Conservation (phyloP, 2,329 filamentous ascomycete species). For the Berkeleyomyces rouxiae region DNA sequence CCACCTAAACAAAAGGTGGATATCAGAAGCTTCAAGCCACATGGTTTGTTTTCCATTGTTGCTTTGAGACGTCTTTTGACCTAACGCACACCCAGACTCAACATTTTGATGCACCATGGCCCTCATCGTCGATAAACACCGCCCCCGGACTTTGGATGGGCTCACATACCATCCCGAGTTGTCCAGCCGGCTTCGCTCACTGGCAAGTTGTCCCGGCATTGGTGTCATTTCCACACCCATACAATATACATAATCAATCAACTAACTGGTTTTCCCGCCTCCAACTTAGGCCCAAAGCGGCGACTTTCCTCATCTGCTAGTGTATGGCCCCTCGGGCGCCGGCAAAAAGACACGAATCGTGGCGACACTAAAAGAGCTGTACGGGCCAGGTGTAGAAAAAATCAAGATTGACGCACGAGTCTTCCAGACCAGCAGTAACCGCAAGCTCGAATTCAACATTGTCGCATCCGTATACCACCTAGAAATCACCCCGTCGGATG, state of each 20-base stretch:
- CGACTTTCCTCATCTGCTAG: slow-evolving; percentile 92
- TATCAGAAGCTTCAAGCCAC: neutral
- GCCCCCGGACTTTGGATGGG: slow-evolving; percentile 56
- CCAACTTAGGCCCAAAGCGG: slow-evolving; percentile 70
- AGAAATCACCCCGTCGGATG: slow-evolving; percentile 93
- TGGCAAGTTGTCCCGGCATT: slow-evolving; percentile 39
- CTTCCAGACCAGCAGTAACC: slow-evolving; percentile 88
- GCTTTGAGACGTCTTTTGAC: neutral
- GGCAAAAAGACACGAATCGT: slow-evolving; percentile 97
- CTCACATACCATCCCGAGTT: slow-evolving; percentile 81
- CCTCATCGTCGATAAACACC: slow-evolving; percentile 55
- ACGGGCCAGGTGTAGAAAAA: slow-evolving; percentile 93
- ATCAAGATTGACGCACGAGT: slow-evolving; percentile 98
- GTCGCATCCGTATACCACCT: slow-evolving; percentile 94
- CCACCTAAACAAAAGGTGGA: neutral
- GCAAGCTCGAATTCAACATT: slow-evolving; percentile 98
- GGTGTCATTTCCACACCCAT: too few species aligned
- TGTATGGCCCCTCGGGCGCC: slow-evolving; percentile 90
- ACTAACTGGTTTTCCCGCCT: neutral
- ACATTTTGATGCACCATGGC: slow-evolving; percentile 32
- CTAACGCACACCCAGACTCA: neutral
- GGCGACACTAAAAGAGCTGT: slow-evolving; percentile 85
- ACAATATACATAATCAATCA: neutral
- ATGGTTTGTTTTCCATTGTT: neutral
- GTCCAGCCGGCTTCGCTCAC: slow-evolving; percentile 67